A percentile compares a stretch with the other conserved stretches of the same genome.
phyloP scores from a whole-genome alignment of 495 filamentous ascomycete species.

The Cudoniella acicularis region DNA sequence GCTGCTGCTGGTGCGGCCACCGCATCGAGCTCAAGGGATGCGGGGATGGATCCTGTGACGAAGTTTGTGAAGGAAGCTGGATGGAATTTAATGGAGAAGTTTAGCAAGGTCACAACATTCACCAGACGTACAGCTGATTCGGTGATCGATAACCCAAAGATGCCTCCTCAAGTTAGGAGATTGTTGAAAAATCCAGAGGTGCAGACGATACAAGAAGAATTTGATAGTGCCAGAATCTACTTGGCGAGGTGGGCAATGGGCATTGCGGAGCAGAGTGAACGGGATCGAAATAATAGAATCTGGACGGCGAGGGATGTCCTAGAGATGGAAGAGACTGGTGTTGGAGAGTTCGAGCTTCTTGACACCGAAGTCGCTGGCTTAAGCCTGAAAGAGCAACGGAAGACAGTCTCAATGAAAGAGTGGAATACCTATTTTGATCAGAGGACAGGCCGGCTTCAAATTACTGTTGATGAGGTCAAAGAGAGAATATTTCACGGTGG shows the following conservation, averaged over 20 bases:
- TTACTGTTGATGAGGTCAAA: slow-evolving; percentile 89
- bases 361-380: slow-evolving; percentile 72
- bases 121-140: slow-evolving; percentile 89
- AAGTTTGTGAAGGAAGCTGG: slow-evolving; percentile 93
- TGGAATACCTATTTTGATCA: slow-evolving; percentile 85
- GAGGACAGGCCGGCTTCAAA: slow-evolving; percentile 62
- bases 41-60: slow-evolving; percentile 89
- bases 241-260: slow-evolving; percentile 98
- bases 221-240: slow-evolving; percentile 92
- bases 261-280: slow-evolving; percentile 92
- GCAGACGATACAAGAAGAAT: slow-evolving; percentile 91
- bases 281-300: slow-evolving; percentile 76
- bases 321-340: slow-evolving; percentile 87
- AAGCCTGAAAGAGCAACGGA: slow-evolving; percentile 68
- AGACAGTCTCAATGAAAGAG: slow-evolving; percentile 73
- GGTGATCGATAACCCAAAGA: slow-evolving; percentile 78
- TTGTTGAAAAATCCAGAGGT: slow-evolving; percentile 91
- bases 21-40: slow-evolving; percentile 42
- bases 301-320: slow-evolving; percentile 92
- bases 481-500: slow-evolving; percentile 95
- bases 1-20: slow-evolving; percentile 27
- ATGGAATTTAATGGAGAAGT: slow-evolving; percentile 92
- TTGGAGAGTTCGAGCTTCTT: slow-evolving; percentile 93
- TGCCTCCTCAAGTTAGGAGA: slow-evolving; percentile 77
- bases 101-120: slow-evolving; percentile 95